These are phyloP conservation scores for Picochlorum sp. DNA, from an alignment of 139 green algal species.

Conservation along the genomic window DNA sequence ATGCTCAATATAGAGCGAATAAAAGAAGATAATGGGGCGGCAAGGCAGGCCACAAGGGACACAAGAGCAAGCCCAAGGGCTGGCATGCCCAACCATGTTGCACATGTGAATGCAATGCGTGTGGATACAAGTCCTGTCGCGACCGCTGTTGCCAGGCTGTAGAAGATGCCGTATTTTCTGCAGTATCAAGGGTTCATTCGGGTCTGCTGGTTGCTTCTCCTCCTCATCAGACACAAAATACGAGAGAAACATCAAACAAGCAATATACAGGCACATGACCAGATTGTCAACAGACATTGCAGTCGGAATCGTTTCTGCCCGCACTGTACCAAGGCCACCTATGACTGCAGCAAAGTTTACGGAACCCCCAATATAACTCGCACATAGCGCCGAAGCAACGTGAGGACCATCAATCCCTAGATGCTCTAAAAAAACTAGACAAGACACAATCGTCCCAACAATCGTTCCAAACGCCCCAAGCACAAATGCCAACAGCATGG, in stretches of 20 bases:
- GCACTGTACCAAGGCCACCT: conserved; percentile 25
- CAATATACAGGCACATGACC: conserved; percentile 59
- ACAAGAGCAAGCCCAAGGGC: not conserved
- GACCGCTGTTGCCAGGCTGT: not conserved
- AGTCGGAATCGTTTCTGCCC: conserved; percentile 30
- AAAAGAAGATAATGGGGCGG: not conserved
- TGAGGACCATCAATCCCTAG: conserved; percentile 44
- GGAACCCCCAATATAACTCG: conserved; percentile 67
- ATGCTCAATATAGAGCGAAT: not conserved
- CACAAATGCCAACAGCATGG: conserved; percentile 44
- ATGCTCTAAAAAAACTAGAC: conserved; percentile 24
- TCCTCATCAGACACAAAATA: not conserved
- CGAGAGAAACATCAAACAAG: conserved; percentile 29
- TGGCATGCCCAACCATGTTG: not conserved
- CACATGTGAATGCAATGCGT: not conserved
- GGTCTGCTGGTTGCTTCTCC: too few species aligned
- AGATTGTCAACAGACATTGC: conserved; percentile 73
- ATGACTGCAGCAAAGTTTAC: conserved; percentile 74
- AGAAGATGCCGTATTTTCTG: too few species aligned
- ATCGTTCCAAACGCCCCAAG: conserved; percentile 45
- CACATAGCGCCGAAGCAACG: conserved; percentile 56
- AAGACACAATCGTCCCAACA: conserved; percentile 42
- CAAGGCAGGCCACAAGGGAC: not conserved
- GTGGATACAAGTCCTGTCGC: not conserved
- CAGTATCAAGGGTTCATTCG: too few species aligned